phyloP scores from a whole-genome alignment of 768 basidiomycete species.

The Psilocybe tampanensis region DNA sequence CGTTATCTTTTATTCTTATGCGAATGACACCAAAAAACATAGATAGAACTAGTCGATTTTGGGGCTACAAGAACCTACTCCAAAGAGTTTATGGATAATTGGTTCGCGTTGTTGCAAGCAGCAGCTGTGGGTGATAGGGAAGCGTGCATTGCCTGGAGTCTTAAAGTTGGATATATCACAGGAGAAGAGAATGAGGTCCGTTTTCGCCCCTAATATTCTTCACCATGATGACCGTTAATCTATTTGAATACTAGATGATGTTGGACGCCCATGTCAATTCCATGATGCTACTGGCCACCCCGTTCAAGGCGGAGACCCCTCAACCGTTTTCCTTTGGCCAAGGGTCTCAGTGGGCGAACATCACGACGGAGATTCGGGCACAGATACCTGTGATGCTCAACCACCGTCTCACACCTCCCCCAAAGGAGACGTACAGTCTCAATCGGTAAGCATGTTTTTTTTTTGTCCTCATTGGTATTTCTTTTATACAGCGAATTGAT shows the following conservation, averaged over 20 bases:
- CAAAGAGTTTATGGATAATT: conserved; percentile 84
- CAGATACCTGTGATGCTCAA: conserved; percentile 90
- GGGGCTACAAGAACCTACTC: conserved; percentile 91
- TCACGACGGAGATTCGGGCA: conserved; percentile 76
- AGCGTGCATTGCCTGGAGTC: conserved; percentile 71
- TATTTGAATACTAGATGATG: conserved; percentile 59
- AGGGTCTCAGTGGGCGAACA: conserved; percentile 62
- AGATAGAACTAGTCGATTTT: conserved; percentile 93
- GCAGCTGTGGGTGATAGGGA: conserved; percentile 70
- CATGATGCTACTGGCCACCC: conserved; percentile 81
- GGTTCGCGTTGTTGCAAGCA: conserved; percentile 82
- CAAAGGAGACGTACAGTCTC: conserved; percentile 91
- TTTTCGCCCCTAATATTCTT: background rate
- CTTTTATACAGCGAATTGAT: background rate
- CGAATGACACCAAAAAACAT: background rate
- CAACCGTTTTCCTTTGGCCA: conserved; percentile 84
- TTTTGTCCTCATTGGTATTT: background rate
- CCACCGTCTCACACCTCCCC: conserved; percentile 89
- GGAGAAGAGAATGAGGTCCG: conserved; percentile 81
- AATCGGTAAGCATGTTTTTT: conserved; percentile 68
- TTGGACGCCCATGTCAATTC: conserved; percentile 83
- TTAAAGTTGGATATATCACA: conserved; percentile 87
- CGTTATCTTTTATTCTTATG: background rate
- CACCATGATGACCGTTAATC: no score
- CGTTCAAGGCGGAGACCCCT: conserved; percentile 66